Percentiles rank a stretch among this genome's conserved stretches.
Evolutionary conservation across 73 alveolate genomes (phyloP).

Genomic region (Paramecium caudatum): DNA sequence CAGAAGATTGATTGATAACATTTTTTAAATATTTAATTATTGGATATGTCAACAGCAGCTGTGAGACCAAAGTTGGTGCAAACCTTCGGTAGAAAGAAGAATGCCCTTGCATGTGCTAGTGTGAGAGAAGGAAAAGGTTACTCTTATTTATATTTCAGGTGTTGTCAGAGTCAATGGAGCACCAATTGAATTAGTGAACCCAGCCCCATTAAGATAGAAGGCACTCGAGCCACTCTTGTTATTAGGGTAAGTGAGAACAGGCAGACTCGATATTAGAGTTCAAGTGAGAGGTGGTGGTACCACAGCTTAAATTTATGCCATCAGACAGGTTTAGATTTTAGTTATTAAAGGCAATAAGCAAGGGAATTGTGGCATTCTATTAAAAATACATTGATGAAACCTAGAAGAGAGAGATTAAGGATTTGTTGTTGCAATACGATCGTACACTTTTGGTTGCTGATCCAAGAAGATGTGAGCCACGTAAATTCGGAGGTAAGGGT

Average conservation of each 20-base stretch:
- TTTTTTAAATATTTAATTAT: slow-evolving; percentile 34
- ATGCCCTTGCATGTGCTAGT: slow-evolving; percentile 96
- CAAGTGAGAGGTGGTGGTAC: slow-evolving; percentile 98
- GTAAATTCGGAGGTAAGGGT: slow-evolving; percentile 98
- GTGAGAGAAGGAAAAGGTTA: slow-evolving; percentile 89
- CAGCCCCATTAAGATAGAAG: slow-evolving; percentile 95
- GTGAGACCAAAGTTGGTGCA: slow-evolving; percentile 83
- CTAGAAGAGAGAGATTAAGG: slow-evolving; percentile 93
- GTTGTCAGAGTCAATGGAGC: slow-evolving; percentile 95
- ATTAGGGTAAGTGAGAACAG: slow-evolving; percentile 92
- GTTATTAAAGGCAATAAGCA: slow-evolving; percentile 90
- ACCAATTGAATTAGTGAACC: slow-evolving; percentile 96
- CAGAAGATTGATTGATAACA: background rate
- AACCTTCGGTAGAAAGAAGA: slow-evolving; percentile 97
- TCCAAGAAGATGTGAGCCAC: slow-evolving; percentile 99
- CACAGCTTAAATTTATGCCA: slow-evolving; percentile 96
- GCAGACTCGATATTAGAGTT: slow-evolving; percentile 93
- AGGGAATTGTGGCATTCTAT: slow-evolving; percentile 97
- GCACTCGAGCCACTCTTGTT: slow-evolving; percentile 95
- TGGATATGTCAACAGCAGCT: slow-evolving; percentile 65
- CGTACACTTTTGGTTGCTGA: slow-evolving; percentile 98
- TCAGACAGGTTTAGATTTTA: slow-evolving; percentile 83
- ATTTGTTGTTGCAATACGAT: slow-evolving; percentile 96
- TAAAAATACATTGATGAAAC: slow-evolving; percentile 96
- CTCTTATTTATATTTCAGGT: background rate